Evolutionary conservation across 768 basidiomycete species (phyloP).

Genomic region (Tricholoma sp.): DNA sequence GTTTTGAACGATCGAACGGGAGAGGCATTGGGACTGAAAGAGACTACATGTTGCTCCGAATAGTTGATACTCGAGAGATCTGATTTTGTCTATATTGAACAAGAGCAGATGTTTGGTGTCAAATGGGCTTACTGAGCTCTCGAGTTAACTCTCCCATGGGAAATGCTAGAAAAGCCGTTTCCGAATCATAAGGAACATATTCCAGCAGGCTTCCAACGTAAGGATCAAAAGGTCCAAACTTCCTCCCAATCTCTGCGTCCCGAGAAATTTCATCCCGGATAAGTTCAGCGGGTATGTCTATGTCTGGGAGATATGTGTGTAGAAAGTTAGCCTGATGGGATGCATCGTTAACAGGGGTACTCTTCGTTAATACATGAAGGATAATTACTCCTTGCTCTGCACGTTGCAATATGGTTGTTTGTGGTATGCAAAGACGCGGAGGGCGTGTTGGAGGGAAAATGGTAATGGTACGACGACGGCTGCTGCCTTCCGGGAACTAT

Average conservation of each 20-base stretch:
- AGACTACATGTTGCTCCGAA: conserved; percentile 15
- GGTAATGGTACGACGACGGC: conserved; percentile 23
- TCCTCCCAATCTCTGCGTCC: conserved; percentile 32
- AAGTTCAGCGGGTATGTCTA: conserved; percentile 68
- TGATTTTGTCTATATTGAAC: not conserved
- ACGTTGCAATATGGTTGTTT: conserved; percentile 37
- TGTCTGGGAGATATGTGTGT: conserved; percentile 65
- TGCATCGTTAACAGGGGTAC: not conserved
- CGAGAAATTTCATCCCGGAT: conserved; percentile 50
- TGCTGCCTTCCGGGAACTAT: not conserved
- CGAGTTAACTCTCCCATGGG: conserved; percentile 57
- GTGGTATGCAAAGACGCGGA: conserved; percentile 22
- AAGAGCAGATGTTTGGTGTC: not conserved
- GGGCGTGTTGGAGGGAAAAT: conserved; percentile 59
- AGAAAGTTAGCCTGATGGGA: conserved; percentile 60
- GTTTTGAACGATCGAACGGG: conserved; percentile 51
- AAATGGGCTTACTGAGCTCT: conserved; percentile 52
- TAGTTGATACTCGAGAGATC: conserved; percentile 24
- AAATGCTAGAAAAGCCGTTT: conserved; percentile 41
- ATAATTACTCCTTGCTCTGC: conserved; percentile 62
- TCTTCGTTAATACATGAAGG: not conserved
- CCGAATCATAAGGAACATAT: conserved; percentile 20
- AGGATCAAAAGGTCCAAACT: conserved; percentile 50
- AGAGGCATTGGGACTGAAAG: conserved; percentile 35
- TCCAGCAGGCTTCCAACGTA: conserved; percentile 51